Evolutionary conservation across 2,329 filamentous ascomycete genomes (phyloP).

Genomic region (Aspergillus fumigatus): DNA sequence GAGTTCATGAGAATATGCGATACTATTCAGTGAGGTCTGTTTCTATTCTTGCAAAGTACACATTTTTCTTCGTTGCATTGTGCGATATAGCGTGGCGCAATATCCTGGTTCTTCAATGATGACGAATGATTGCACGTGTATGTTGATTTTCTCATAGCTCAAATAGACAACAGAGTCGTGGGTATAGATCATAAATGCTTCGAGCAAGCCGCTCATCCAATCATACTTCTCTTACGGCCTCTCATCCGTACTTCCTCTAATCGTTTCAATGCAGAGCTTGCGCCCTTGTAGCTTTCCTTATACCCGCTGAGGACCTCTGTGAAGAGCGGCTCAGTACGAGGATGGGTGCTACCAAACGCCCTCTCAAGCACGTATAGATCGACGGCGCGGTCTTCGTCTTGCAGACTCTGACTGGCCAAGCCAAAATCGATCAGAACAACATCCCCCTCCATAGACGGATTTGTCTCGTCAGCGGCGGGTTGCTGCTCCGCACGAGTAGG

Average conservation of each 20-base stretch:
- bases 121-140: slow-evolving; percentile 8
- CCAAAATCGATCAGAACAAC: slow-evolving; percentile 94
- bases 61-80: not conserved
- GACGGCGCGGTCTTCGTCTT: slow-evolving; percentile 91
- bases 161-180: slow-evolving; percentile 3
- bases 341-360: slow-evolving; percentile 92
- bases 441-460: slow-evolving; percentile 56
- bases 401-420: slow-evolving; percentile 71
- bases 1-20: slow-evolving; percentile 18
- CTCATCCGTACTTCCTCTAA: slow-evolving; percentile 90
- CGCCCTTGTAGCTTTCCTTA: slow-evolving; percentile 67
- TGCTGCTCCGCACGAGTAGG: slow-evolving; percentile 13
- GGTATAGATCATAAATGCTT: slow-evolving; percentile 10
- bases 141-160: not conserved
- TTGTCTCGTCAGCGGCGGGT: slow-evolving; percentile 15
- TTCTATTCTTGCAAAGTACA: not conserved
- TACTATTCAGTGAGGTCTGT: slow-evolving; percentile 7
- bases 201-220: slow-evolving; percentile 58
- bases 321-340: slow-evolving; percentile 74
- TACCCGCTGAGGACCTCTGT: slow-evolving; percentile 71
- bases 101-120: not conserved
- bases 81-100: not conserved
- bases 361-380: slow-evolving; percentile 94
- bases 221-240: slow-evolving; percentile 93
- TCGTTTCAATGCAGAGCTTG: slow-evolving; percentile 68